phyloP scores from a whole-genome alignment of 2,329 filamentous ascomycete genomes.

The Diaporthe citriasiana region DNA sequence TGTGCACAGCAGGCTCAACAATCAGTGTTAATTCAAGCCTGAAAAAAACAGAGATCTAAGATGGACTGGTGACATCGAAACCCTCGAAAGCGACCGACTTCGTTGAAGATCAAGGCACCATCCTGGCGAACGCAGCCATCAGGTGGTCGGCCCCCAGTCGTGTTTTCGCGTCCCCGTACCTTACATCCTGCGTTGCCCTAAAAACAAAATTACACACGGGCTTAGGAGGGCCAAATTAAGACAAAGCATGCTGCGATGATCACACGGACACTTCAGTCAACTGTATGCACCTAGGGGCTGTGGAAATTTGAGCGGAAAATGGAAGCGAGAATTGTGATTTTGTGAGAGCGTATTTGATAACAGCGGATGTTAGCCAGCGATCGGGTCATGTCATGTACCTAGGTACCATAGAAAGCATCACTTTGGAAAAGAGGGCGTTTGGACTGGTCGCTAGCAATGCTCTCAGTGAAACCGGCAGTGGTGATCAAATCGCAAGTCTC shows the following conservation, averaged over 20 bases:
- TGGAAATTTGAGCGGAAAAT: neutral
- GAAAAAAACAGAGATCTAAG: slow-evolving; percentile 12
- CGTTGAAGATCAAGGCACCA: neutral
- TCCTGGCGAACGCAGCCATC: neutral
- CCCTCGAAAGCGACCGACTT: neutral
- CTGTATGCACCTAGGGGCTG: neutral
- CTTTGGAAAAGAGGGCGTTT: neutral
- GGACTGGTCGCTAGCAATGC: neutral
- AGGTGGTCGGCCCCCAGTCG: neutral
- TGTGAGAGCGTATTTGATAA: neutral
- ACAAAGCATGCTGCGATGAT: neutral
- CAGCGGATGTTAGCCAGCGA: neutral
- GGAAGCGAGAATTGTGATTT: neutral
- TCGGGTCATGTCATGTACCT: neutral
- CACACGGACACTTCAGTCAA: neutral
- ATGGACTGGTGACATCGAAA: neutral
- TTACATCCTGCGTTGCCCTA: neutral
- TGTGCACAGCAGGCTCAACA: neutral
- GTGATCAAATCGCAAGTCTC: too few species aligned
- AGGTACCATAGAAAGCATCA: neutral
- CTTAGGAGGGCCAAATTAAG: neutral
- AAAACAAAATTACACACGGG: neutral
- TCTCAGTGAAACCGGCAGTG: neutral
- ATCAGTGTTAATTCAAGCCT: neutral
- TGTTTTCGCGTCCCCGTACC: neutral